Conservation (phyloP, 345 rosid species). For the Melaleuca quinquenervia region DNA sequence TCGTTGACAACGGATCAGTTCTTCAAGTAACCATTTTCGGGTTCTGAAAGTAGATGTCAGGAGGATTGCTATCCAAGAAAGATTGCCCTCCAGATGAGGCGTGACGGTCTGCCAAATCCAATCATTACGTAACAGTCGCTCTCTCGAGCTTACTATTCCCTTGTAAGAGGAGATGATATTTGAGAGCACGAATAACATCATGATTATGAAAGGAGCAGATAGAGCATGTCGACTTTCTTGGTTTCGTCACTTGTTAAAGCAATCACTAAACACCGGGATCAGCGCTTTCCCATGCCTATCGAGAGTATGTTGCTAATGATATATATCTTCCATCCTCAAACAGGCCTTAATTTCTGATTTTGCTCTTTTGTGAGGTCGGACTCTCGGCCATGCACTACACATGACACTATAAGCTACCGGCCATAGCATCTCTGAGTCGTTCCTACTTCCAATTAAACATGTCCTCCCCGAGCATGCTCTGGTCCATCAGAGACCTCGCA, state of each 20-base stretch:
- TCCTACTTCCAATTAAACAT: not conserved
- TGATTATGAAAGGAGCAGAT: no score
- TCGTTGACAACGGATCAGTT: not conserved
- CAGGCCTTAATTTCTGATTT: not conserved
- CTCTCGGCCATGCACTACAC: not conserved
- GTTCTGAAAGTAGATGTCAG: not conserved
- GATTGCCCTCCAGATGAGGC: not conserved
- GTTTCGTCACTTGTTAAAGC: no score
- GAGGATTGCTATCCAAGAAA: no score
- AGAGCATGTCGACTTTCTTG: no score
- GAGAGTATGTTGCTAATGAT: no score
- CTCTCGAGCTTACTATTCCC: not conserved
- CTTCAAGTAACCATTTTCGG: not conserved
- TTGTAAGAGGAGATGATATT: not conserved
- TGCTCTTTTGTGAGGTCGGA: not conserved
- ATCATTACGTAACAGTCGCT: not conserved
- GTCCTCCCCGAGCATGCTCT: not conserved
- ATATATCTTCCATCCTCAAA: not conserved
- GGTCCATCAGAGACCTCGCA: not conserved
- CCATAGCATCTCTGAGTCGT: no score
- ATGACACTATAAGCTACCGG: no score
- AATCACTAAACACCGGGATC: no score
- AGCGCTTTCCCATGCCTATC: no score
- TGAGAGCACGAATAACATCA: not conserved
- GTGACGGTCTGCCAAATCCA: not conserved